Evolutionary conservation across 2,329 filamentous ascomycete genomes (phyloP).

Genomic region (Arthrobotrys entomopaga): DNA sequence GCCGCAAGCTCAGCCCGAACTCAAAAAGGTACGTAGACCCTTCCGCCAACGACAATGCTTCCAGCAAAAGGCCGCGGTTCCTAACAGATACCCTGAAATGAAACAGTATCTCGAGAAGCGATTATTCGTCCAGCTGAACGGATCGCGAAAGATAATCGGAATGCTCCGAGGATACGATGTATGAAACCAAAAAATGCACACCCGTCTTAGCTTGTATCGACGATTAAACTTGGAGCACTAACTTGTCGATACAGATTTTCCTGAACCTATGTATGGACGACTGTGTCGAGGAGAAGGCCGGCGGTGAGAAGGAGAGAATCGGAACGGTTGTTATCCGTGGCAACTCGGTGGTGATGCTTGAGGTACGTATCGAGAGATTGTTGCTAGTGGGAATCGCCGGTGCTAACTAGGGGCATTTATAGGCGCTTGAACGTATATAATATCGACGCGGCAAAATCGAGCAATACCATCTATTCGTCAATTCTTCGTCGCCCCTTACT

Average conservation of each 20-base stretch:
- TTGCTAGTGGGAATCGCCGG: background rate
- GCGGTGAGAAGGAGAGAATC: conserved; percentile 86
- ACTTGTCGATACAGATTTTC: conserved; percentile 75
- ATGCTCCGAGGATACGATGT: conserved; percentile 96
- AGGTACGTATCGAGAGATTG: conserved; percentile 66
- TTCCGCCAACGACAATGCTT: conserved; percentile 32
- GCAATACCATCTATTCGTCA: background rate
- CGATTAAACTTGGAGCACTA: conserved; percentile 9
- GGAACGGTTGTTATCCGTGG: conserved; percentile 98
- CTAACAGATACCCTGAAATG: conserved; percentile 37
- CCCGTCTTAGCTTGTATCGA: background rate
- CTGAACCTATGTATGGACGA: conserved; percentile 98
- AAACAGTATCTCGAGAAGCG: conserved; percentile 97
- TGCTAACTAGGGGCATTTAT: conserved; percentile 1
- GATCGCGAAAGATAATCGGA: conserved; percentile 95
- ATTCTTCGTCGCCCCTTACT: conserved; percentile 5
- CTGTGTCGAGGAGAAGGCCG: conserved; percentile 91
- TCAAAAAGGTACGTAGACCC: conserved; percentile 81
- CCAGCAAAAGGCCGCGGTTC: background rate
- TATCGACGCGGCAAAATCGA: background rate
- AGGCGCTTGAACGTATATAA: conserved; percentile 55
- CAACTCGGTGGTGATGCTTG: conserved; percentile 98
- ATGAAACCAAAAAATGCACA: conserved; percentile 52
- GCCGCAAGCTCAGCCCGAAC: conserved; percentile 98
- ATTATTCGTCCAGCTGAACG: conserved; percentile 96